Conservation (phyloP, 768 basidiomycete genomes). For the Lyophyllum semitale region DNA sequence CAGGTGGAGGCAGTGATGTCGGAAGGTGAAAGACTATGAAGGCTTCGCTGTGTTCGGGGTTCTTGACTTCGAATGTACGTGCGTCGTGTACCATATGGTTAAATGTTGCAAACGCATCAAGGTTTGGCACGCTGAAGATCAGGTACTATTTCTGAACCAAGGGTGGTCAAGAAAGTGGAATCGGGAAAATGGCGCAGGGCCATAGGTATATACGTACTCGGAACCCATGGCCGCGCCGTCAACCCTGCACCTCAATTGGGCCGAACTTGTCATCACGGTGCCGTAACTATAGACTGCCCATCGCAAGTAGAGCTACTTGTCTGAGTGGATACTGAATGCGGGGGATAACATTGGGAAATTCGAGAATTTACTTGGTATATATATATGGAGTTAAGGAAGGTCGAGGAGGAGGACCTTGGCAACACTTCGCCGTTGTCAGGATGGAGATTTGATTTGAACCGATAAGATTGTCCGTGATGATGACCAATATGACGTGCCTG, state of each 20-base stretch:
- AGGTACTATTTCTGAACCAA: background rate
- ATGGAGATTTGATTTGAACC: slow-evolving; percentile 7
- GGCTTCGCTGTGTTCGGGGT: background rate
- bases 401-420: background rate
- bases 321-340: no score
- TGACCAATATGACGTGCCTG: slow-evolving; percentile 23
- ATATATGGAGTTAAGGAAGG: background rate
- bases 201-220: no score
- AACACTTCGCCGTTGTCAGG: slow-evolving; percentile 2
- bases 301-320: no score
- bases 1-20: background rate
- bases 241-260: background rate
- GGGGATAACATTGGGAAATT: no score
- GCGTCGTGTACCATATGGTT: background rate
- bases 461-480: slow-evolving; percentile 21
- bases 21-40: background rate
- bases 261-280: background rate
- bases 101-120: background rate
- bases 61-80: background rate
- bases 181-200: no score
- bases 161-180: no score
- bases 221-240: no score
- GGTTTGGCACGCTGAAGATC: slow-evolving; percentile 1
- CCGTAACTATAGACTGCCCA: background rate
- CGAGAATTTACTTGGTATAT: no score